Evolutionary conservation across 495 filamentous ascomycete genomes (phyloP).

Genomic region (Tuber melanosporum): DNA sequence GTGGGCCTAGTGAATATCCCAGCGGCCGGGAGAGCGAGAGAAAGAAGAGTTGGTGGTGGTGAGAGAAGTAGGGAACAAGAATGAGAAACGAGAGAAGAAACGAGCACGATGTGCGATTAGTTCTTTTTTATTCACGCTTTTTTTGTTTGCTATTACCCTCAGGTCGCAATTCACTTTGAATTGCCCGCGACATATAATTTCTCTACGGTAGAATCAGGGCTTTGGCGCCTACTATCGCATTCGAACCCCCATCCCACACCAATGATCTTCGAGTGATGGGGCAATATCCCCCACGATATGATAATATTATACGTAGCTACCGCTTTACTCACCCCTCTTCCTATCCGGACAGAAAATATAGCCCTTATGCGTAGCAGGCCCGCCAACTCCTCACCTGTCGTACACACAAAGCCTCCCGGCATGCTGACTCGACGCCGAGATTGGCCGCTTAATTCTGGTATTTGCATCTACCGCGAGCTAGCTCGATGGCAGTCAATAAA

Average conservation of each 20-base stretch:
- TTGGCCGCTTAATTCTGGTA: neutral
- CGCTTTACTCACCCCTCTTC: no score
- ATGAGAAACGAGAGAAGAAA: neutral
- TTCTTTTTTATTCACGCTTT: neutral
- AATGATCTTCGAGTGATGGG: neutral
- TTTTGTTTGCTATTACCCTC: neutral
- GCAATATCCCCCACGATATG: neutral
- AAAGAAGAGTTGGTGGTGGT: constrained; percentile 1
- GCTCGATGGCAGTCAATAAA: neutral
- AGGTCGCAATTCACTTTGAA: neutral
- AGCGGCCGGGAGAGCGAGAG: neutral
- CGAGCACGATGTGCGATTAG: neutral
- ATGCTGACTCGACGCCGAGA: neutral
- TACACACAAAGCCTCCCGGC: neutral
- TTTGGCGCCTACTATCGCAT: neutral
- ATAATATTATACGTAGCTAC: neutral
- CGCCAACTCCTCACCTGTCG: neutral
- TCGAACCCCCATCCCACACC: neutral
- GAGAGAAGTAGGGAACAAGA: neutral
- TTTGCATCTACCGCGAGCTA: neutral
- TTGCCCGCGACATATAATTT: neutral
- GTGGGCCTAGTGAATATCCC: neutral
- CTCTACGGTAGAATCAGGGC: neutral
- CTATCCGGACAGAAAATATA: neutral
- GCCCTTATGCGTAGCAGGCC: neutral